Evolutionary conservation across 164 flowering plant species (phyloP), one percentile per base, ranked within the genome.

Genomic region (Vitis labrusca): DNA sequence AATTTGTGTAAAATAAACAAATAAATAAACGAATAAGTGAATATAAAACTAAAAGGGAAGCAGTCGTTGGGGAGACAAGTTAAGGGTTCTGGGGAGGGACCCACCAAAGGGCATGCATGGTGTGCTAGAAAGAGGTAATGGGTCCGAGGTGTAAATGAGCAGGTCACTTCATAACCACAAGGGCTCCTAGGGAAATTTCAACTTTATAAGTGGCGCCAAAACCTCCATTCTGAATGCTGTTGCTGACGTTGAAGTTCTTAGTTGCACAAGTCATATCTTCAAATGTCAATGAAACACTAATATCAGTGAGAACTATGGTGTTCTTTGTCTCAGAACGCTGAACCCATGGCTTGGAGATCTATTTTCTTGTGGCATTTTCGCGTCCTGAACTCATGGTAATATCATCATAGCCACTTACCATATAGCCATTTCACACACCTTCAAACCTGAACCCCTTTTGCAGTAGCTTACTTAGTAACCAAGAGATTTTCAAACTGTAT

Each of bases 121-220:
- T 19, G 23, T 19, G 23, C 23, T 19, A 19, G 23, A 19, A 1
- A 19, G 23, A 19, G 23, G 23, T 19, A 19, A 19, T 19, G 23
- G 1, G 23, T 19, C 1, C 1, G 23, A 1, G 1, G 23, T 19
- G 23, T 19, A 19, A 19, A 19, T 1, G 23, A 0, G 88, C 59
- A 48, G 85, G 89, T 74, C 85, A 68, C 76, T 88, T 90, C 14
- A 90, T 82, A 4, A 92, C 91, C 13, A 90, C 82, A 1, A 77
- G 44, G 50, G 60, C 30, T 11, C 84, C 88, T 10, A 88, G 78
- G 55, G 81, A 64, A 8, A 88, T 69, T 70, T 85, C 90, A 11
- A 91, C 91, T 74, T 75, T 83, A 77, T 88, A 88, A 8, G 91
- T 88, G 3, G 89, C 79, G 9, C 94, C 94, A 70, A 89, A 89